Base-by-base conservation (phyloP, 768 basidiomycete species). In the Boletellus ananas region DNA sequence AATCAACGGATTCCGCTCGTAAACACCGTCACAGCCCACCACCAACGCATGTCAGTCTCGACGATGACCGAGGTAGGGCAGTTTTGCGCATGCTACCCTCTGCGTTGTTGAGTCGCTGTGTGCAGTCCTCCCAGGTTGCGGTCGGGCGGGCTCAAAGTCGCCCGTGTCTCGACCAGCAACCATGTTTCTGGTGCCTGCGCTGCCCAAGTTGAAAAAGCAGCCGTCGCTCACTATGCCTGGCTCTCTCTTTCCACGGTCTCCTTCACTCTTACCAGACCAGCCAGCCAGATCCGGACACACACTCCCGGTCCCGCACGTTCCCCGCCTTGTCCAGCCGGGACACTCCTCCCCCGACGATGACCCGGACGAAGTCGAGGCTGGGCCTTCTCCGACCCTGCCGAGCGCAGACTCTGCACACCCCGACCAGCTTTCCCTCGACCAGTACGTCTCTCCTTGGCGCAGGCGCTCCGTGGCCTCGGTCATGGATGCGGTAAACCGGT, bases 141-240 rank as follows among this genome's bases (percentile, higher is more conserved):
- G 58, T 8, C 38, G 49, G 25, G 63, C 60, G 20, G 62, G 45
- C 14, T 54, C 66, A 10, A 52, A 38, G 18, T 60, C 66, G 2
- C 56, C 68, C 43, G 10, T 39, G 5, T 57, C 38, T 42, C 50
- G 35, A 21, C 43, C 55, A n/a, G 12, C 46, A 5, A 8, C 63
- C 29, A 6, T 33, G 4, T 54, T 60, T 34, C 50, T 18, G 18
- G 61, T 65, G 3, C 64, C 71, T 20, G 66, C 70, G 1, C 66
- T 66, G 13, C 72, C 64, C 12, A 69, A 40, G 45, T 35, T 67
- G 42, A 64, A 49, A 33, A 67, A 59, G 36, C 54, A 65, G n/a
- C 68, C 69, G 8, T 80, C 79, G 3, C 59, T 76, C 0, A 83
- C 81, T 1, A 91, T 91, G 88, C 89, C 88, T 18, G 89, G 88